Base-by-base conservation (phyloP, 352 stramenopile genomes). In the Phytophthora syringae region DNA sequence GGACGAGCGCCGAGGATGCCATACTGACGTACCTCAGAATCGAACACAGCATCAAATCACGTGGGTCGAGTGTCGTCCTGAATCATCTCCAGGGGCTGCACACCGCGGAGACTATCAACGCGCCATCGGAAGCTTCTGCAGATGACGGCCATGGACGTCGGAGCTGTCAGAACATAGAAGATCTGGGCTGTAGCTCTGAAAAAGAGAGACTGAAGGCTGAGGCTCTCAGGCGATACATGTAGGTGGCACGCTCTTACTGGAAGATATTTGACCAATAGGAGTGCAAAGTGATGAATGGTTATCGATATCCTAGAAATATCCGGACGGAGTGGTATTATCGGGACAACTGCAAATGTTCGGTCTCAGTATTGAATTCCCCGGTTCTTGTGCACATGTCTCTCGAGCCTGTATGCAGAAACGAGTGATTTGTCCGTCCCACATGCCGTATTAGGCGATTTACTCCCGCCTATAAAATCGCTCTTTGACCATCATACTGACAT, bases 311-410 rank as follows among this genome's bases (percentile, higher is more conserved):
- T 32, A 4, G 6, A 16, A 16, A 11, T 39, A 39, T 39, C 32
- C 11, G 6, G 12, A 10, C 11, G 32, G 11, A 16, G 7, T 16
- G 7, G 6, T 16, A 39, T 39, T 47, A 48, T 47, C 32, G 28
- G 48, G 28, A 54, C 30, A 12, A 42, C 1, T 28, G 3, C 18
- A 43, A 54, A 30, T 10, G 27, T 40, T 7, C 1, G 16, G 48
- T 16, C 30, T 54, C 48, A 54, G 42, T 54, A 4, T 20, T 54
- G 27, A 54, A 54, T 54, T 54, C 28, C 21, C 48, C 48, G 18
- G 48, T 7, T 54, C 18, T 27, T 32, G 48, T 43, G 48, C 48
- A 43, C 30, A 43, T 42, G 5, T 6, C 20, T 43, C 48, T 54
- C 48, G 20, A 54, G 28, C 6, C 39, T 44, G 27, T 16, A 39